Evolutionary conservation across 306 rosid species (phyloP), one percentile per base, ranked within the genome.

Genomic region (Hippophae gyantsensis): DNA sequence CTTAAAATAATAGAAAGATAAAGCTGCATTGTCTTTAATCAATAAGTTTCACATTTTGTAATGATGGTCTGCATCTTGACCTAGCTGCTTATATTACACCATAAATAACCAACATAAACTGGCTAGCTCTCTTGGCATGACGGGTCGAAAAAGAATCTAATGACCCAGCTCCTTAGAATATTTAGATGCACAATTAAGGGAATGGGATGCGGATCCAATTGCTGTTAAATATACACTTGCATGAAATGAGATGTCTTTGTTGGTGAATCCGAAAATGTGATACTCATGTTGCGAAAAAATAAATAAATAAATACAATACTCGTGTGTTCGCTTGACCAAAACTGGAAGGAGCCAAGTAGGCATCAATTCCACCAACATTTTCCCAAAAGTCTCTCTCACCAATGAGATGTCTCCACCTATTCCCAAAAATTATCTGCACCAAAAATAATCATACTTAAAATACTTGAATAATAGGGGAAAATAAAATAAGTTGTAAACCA

Each of bases 331-430:
- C 98, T 72, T 87, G 96, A 64, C 96, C 98, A 85, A 92, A 87
- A 85, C 95, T 78, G 65, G 96, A 92, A 45, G 98, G 98, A 77
- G 89, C 82, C 81, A 92, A 78, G 60, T 83, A 85, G 66, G 85
- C 74, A 64, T 87, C 98, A 58, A 92, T 78, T 67, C 98, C 96
- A 64, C 98, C 95, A 42, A 92, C 89, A 74, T 80, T 86, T 69
- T 92, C 98, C 98, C 98, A 87, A 71, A 90, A 87, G 60, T 87
- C 96, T 76, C 73, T 75, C 61, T 92, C 96, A 49, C 98, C 98
- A 59, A 78, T 72, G 71, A 92, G 87, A 78, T 92, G 88, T 67
- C 96, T 83, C 96, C 98, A 92, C 73, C 87, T 85, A 81, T 92
- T 92, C 52, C 96, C 98, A 78, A 92, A 92, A 54, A 92, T 92